Evolutionary conservation across 306 rosid genomes (phyloP).

Genomic region (Vigna angularis): DNA sequence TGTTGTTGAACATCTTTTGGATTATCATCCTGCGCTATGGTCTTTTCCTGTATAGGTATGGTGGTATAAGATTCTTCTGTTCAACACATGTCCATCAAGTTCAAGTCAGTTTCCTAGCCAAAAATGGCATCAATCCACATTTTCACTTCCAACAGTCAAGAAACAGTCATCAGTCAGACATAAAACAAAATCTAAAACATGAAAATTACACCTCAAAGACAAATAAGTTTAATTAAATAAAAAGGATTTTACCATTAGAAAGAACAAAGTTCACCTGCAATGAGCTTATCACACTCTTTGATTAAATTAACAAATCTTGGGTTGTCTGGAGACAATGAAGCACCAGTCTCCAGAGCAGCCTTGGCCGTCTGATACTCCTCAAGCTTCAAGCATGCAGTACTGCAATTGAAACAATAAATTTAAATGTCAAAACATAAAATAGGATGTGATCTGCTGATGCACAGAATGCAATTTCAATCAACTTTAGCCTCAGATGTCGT

Average conservation of each 20-base stretch:
- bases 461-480: background rate
- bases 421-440: background rate
- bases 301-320: constrained; percentile 63
- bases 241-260: constrained; percentile 30
- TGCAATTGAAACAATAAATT: constrained; percentile 43
- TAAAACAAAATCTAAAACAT: constrained; percentile 2
- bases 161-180: background rate
- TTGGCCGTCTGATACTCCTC: constrained; percentile 95
- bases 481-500: constrained; percentile 1
- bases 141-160: constrained; percentile 26
- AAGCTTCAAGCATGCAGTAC: constrained; percentile 82
- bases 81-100: constrained; percentile 44
- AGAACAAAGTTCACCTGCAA: constrained; percentile 63
- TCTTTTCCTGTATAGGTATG: constrained; percentile 49
- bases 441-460: background rate
- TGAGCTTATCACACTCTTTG: constrained; percentile 68
- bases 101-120: constrained; percentile 29
- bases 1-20: constrained; percentile 49
- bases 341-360: constrained; percentile 75
- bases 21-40: constrained; percentile 37
- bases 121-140: constrained; percentile 13
- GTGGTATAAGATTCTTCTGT: constrained; percentile 67
- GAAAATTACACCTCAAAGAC: background rate
- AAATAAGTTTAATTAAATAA: constrained; percentile 3
- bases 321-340: constrained; percentile 62